Base-by-base conservation (phyloP, 441 rosid genomes). In the Gossypium schwendimanii region DNA sequence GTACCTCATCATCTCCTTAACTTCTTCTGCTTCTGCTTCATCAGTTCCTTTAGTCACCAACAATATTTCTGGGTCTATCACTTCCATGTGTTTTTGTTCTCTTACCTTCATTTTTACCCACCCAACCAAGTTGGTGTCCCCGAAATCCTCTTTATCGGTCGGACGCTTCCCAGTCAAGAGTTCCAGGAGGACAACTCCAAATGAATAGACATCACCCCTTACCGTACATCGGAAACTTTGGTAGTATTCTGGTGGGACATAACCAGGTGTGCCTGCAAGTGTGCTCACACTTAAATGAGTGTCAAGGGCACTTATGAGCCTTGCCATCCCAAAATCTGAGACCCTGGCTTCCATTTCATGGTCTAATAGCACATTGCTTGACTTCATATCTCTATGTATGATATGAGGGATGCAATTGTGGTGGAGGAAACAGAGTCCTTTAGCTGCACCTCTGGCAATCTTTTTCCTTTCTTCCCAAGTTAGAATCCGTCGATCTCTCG, bases 391-490 rank as follows among this genome's bases (percentile, higher is more conserved):
- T 5, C 98, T 78, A 73, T 94, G 97, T 31, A 94, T 94, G 57
- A 94, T 94, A 70, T 94, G 98, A n/a, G 98, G 98, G 70, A 94
- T 91, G 83, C 98, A 94, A 47, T 94, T 94, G 77, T 94, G 98
- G 84, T 94, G 98, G 1, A 94, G 83, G 77, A 94, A 94, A 63
- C 97, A 94, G 2, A 94, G 90, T 24, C 98, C 98, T 77, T 91
- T 94, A 0, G 94, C 97, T 1, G 98, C 98, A 21, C 98, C 97
- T 76, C 95, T 84, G 0, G 95, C 95, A 3, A 94, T 91, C 84
- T 91, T 94, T 72, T 91, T 94, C 75, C 98, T 70, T 54, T 83
- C 94, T 28, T 91, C 95, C 98, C 98, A 94, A 0, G 83, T 86
- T 31, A 94, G 84, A 8, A 86, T 71, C 26, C 87, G 74, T 12